A percentile compares a stretch with the other conserved stretches of the same genome.
phyloP scores from a whole-genome alignment of 768 basidiomycete genomes.

The Podaxis pistillaris region DNA sequence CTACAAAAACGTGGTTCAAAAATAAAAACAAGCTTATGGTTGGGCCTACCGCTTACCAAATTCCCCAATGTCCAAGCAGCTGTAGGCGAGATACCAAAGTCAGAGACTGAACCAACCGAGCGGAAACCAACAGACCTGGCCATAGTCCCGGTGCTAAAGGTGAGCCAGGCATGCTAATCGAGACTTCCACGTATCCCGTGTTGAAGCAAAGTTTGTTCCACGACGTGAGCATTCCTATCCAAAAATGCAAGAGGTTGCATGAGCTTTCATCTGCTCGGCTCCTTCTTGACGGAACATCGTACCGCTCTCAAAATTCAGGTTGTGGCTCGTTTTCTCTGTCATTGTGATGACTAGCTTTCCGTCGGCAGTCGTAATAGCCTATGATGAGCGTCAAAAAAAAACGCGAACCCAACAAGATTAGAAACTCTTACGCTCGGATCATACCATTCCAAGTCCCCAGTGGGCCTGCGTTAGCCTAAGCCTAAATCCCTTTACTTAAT shows the following conservation, averaged over 20 bases:
- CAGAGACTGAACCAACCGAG: neutral
- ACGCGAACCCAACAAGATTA: neutral
- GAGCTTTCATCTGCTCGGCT: neutral
- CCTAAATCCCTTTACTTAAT: neutral
- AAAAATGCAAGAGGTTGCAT: neutral
- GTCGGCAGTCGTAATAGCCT: constrained; percentile 65
- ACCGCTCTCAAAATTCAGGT: constrained; percentile 81
- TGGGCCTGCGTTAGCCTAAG: constrained; percentile 40
- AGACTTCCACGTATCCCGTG: constrained; percentile 81
- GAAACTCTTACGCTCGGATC: constrained; percentile 50
- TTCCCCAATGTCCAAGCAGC: constrained; percentile 76
- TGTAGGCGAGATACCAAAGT: constrained; percentile 18
- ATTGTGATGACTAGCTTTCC: constrained; percentile 81
- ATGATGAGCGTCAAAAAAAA: constrained; percentile 12
- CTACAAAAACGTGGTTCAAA: constrained; percentile 33
- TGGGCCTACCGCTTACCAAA: constrained; percentile 31
- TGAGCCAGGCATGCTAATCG: constrained; percentile 64
- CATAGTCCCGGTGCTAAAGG: constrained; percentile 65
- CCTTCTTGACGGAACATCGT: constrained; percentile 21
- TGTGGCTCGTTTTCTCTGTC: constrained; percentile 61
- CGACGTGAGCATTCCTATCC: constrained; percentile 64
- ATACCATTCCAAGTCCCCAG: constrained; percentile 81
- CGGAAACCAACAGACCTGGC: constrained; percentile 48
- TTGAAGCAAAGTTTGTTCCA: constrained; percentile 96
- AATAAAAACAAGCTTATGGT: constrained; percentile 4